Evolutionary conservation across 2,329 filamentous ascomycete species (phyloP).

Genomic region (Diaporthe batatas): DNA sequence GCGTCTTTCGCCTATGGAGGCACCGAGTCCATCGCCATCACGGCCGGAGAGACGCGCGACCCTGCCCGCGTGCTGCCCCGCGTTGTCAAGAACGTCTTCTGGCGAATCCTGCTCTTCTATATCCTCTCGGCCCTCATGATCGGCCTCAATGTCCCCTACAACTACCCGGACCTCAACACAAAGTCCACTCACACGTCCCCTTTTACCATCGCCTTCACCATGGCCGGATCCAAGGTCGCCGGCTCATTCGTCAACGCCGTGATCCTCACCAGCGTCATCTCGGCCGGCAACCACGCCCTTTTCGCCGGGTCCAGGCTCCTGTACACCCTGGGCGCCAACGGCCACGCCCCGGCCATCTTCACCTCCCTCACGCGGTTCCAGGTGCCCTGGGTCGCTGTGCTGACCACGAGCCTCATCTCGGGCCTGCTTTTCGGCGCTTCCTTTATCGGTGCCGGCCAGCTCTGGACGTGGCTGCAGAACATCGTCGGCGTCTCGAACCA

Average conservation of each 20-base stretch:
- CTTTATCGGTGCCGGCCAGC: constrained; percentile 74
- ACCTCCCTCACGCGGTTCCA: constrained; percentile 61
- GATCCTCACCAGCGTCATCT: constrained; percentile 70
- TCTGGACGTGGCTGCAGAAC: constrained; percentile 77
- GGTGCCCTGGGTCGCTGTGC: constrained; percentile 67
- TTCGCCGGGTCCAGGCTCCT: constrained; percentile 69
- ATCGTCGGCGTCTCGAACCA: constrained; percentile 78
- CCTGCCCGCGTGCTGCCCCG: constrained; percentile 71
- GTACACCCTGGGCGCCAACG: constrained; percentile 67
- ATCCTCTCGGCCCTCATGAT: constrained; percentile 65
- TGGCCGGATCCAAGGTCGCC: constrained; percentile 66
- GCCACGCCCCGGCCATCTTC: constrained; percentile 69
- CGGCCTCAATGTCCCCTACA: constrained; percentile 72
- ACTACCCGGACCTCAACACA: constrained; percentile 58
- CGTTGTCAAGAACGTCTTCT: constrained; percentile 76
- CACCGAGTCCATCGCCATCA: constrained; percentile 75
- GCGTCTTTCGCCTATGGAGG: constrained; percentile 74
- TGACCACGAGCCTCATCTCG: constrained; percentile 66
- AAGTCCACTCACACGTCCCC: constrained; percentile 63
- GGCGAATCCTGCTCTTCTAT: constrained; percentile 71
- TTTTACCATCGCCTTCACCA: constrained; percentile 75
- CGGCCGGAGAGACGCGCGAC: constrained; percentile 75
- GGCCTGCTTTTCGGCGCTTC: constrained; percentile 74
- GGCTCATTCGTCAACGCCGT: constrained; percentile 73
- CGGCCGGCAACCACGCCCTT: constrained; percentile 70